Evolutionary conservation across 2,329 filamentous ascomycete species (phyloP), one percentile per base, ranked within the genome.

Genomic region (Exophiala lecanii-corni): DNA sequence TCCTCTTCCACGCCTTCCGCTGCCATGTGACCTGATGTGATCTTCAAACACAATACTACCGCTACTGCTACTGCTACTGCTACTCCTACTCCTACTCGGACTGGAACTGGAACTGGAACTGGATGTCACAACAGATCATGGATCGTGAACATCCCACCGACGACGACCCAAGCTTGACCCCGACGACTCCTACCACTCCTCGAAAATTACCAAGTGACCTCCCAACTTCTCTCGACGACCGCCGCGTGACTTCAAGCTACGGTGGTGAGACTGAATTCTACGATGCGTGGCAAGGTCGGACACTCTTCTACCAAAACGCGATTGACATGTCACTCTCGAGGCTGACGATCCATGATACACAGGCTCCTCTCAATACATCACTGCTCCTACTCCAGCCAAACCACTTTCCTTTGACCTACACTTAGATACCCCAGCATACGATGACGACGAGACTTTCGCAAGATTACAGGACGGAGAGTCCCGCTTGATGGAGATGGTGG

Each of bases 351-450:
- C n/a, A n/a, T n/a, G n/a, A n/a, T n/a, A n/a, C n/a, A 45, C 61
- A 96, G 91, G 91, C 54, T 88, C 96, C 74, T 95, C 91, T 33
- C 89, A 96, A 68, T 95, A 95, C 67, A 75, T 97, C 52, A 94
- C 88, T 3, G 86, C 83, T 3, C 89, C 91, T 16, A 81, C 89
- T 46, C 74, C 87, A 32, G 85, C 89, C 42, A 91, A 88, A 62
- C 86, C 91, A 7, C 72, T 94, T 37, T 81, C 80, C 59, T 95
- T 96, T 69, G 87, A 86, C 62, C 78, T 97, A 31, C 81, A 88
- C 9, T 75, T 96, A 33, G 81, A 95, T 64, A 85, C 94, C 62
- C 73, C 80, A 41, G 73, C 76, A 50, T 84, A 87, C 63, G 84
- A 86, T 60, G 81, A 83, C 42, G 79, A 83, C 49, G 53, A 60